Percentiles rank a stretch among this genome's conserved stretches.
Conservation (phyloP, 345 rosid species). For the Aquilaria yunnanensis region DNA sequence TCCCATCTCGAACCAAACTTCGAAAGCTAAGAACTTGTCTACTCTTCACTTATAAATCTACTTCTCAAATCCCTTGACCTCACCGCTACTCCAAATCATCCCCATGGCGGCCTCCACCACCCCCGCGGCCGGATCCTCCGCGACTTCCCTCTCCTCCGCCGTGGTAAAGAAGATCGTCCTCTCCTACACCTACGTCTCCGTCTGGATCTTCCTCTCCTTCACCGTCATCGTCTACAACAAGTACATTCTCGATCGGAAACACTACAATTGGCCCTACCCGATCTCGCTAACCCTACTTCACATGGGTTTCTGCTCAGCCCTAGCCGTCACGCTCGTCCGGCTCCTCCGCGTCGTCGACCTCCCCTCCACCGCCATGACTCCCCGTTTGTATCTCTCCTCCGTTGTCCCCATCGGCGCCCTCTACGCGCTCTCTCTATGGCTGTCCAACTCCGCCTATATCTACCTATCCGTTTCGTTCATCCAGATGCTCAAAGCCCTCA, state of each 20-base stretch:
- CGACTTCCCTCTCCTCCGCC: constrained; percentile 9
- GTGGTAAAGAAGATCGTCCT: constrained; percentile 76
- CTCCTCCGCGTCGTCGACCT: constrained; percentile 81
- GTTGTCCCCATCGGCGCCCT: constrained; percentile 93
- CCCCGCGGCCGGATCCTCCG: constrained; percentile 1
- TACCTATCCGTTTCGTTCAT: constrained; percentile 92
- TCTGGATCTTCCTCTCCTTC: constrained; percentile 97
- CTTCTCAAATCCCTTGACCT: background rate
- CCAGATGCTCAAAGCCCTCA: constrained; percentile 94
- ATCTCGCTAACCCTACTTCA: constrained; percentile 96
- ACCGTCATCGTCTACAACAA: constrained; percentile 97
- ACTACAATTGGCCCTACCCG: constrained; percentile 94
- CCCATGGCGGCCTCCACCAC: constrained; percentile 5
- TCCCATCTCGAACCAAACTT: background rate
- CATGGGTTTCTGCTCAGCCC: constrained; percentile 85
- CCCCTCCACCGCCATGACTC: constrained; percentile 61
- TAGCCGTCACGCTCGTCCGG: constrained; percentile 74
- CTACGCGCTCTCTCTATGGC: constrained; percentile 87
- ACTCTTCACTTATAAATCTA: background rate
- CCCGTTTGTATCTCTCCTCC: constrained; percentile 67
- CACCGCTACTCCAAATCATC: background rate
- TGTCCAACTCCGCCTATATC: constrained; percentile 90
- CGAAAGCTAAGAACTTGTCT: background rate
- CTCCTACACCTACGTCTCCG: constrained; percentile 81
- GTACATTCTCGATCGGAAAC: constrained; percentile 89